Evolutionary conservation across 768 basidiomycete species (phyloP), one percentile per base, ranked within the genome.

Genomic region (Lactarius tabidus): DNA sequence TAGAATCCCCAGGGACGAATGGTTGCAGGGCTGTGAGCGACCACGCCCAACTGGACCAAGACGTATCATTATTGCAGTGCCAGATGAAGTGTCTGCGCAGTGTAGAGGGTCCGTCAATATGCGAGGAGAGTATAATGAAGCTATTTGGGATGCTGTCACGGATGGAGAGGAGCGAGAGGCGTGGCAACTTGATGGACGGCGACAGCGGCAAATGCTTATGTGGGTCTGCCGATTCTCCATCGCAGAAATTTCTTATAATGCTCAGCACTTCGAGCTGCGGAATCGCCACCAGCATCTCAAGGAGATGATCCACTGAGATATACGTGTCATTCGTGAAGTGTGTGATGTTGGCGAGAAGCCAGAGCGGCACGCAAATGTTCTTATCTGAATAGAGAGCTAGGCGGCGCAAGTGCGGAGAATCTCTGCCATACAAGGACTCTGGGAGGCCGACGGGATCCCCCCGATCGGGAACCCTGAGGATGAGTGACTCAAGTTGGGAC

Each of bases 71-170:
- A 31, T 61, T 8, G n/a, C n/a, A n/a, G n/a, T n/a, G n/a, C 64
- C 64, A 66, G 57, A 62, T 54, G 39, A 66, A 7, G 51, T 58
- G 56, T 31, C 57, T 35, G 39, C 65, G 60, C 28, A 66, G 51
- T 33, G 60, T 29, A 58, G 48, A 38, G 57, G 6, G 6, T 28
- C 56, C 38, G 9, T 43, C 12, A 38, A 66, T 59, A 33, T 12
- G 57, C 35, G 31, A 26, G 10, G 54, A 17, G 26, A 66, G 65
- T 14, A 36, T 4, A 33, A 54, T 51, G 57, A 59, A 54, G 8
- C 41, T 33, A 0, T 41, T 33, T 10, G 57, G 52, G 3, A 41
- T 31, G 23, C n/a, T 54, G 10, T 58, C 57, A 7, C 51, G 33
- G 65, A 66, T 58, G 6, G 60, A 35, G n/a, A 66, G 18, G 31